Evolutionary conservation across 2,329 filamentous ascomycete genomes (phyloP).

Genomic region (Exophiala calicioides): DNA sequence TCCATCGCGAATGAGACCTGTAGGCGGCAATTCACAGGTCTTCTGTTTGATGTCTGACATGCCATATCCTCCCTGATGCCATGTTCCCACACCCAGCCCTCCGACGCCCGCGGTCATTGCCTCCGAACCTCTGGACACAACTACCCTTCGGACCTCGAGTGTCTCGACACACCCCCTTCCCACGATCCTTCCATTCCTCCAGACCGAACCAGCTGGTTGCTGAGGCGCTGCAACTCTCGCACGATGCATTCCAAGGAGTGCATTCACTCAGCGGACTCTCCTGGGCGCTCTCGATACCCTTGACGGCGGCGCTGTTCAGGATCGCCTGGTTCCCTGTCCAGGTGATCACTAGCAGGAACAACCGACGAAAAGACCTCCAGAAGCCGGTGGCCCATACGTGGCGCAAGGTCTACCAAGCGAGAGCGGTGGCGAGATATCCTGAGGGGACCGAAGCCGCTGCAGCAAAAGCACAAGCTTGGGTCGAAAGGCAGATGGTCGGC

Average conservation of each 20-base stretch:
- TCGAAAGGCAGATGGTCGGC: conserved; percentile 14
- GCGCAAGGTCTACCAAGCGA: conserved; percentile 30
- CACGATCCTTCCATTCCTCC: conserved; percentile 51
- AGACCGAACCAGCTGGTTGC: conserved; percentile 36
- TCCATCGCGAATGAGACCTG: no score
- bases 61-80: no score
- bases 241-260: conserved; percentile 39
- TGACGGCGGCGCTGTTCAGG: conserved; percentile 56
- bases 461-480: conserved; percentile 19
- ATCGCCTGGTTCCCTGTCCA: conserved; percentile 51
- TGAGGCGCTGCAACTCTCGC: conserved; percentile 20
- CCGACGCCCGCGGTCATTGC: conserved; percentile 1
- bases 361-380: conserved; percentile 44
- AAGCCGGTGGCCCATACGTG: conserved; percentile 46
- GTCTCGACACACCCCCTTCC: background rate
- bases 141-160: background rate
- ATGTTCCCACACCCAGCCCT: conserved; percentile 7
- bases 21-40: no score
- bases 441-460: conserved; percentile 9
- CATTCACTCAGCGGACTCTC: conserved; percentile 52
- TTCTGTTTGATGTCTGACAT: no score
- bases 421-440: conserved; percentile 20
- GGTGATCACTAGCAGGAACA: conserved; percentile 42
- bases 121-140: background rate
- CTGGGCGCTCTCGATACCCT: conserved; percentile 58